Evolutionary conservation across 2,329 filamentous ascomycete genomes (phyloP), one percentile per base, ranked within the genome.

Genomic region (Sodiomyces alkalinus): DNA sequence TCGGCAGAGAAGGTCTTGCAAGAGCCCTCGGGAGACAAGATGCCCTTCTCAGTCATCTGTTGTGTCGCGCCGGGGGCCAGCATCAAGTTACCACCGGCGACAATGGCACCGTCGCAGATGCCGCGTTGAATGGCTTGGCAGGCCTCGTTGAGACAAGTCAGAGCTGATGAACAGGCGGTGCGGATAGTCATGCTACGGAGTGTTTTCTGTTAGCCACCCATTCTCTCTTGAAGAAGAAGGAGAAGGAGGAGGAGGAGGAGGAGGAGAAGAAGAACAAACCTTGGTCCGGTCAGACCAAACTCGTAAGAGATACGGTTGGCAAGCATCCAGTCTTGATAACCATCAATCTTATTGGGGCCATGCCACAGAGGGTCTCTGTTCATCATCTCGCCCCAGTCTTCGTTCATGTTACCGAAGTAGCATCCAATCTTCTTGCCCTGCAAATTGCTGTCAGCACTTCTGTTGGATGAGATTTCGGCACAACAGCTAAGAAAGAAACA

Each of bases 311-410:
- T 34, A 11, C 49, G 38, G 30, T 50, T 52, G 12, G 45, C 35
- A 10, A 53, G 27, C 6, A 44, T 30, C 17, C 43, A 45, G 17
- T 49, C 43, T 1, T 50, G 50, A 12, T 50, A 54, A 34, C 58
- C 59, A n/a, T n/a, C n/a, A n/a, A n/a, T n/a, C n/a, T n/a, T n/a
- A n/a, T n/a, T n/a, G n/a, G n/a, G n/a, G n/a, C n/a, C n/a, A n/a
- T n/a, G n/a, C n/a, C n/a, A n/a, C n/a, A n/a, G n/a, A n/a, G n/a
- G n/a, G n/a, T n/a, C n/a, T n/a, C n/a, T n/a, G n/a, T n/a, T n/a
- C n/a, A n/a, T n/a, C 3, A 45, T 32, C 14, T 42, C 37, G 5
- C 32, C 14, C 43, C 41, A 49, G 29, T 46, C 41, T 2, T 41
- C 39, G 1, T 37, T 40, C 20, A 46, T 47, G 17, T 27, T 37